Evolutionary conservation across 805 yeast species (phyloP), one percentile per base, ranked within the genome.

Genomic region (Teunomyces aglyptinius): DNA sequence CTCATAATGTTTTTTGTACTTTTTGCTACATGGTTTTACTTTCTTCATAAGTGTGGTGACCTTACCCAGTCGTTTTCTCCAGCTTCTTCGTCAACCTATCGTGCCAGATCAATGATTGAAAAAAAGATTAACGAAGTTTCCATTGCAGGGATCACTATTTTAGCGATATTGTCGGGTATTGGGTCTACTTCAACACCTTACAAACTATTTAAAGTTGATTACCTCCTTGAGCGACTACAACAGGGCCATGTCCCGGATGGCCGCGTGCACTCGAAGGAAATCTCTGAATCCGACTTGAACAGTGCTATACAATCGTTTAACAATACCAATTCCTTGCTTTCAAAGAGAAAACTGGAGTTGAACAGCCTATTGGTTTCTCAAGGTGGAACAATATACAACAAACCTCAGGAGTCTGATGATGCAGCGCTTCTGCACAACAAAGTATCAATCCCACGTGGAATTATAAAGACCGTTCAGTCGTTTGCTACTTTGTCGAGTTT

Each of bases 161-260:
- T 79, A 44, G 78, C 81, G 0, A 51, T 75, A 1, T 60, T 79
- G 15, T 77, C 80, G 8, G 83, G 83, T 2, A 68, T 78, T 36
- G 83, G 82, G 1, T 73, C 79, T 5, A 60, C 75, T 11, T 70
- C 79, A 35, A 75, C 80, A 0, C 73, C 80, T 6, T 70, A 61
- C 50, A 58, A 61, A 24, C 45, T 55, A 24, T 55, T 63, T 31
- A 39, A 49, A 3, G 8, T 52, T 5, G 57, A 50, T 18, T 19
- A 11, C 22, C 42, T 41, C 29, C 12, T 50, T 13, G 36, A 34
- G 27, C 24, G 20, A n/a, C 12, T 45, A 13, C 29, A 12, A n/a
- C 27, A 26, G 11, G 16, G 27, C 11, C 40, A 15, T 24, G n/a
- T 20, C 18, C 34, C 49, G 28, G 47, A 38, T n/a, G 33, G 42